Evolutionary conservation across 129 eudicot genomes (phyloP), one percentile per base, ranked within the genome.

Genomic region (Kitagawia praeruptora): DNA sequence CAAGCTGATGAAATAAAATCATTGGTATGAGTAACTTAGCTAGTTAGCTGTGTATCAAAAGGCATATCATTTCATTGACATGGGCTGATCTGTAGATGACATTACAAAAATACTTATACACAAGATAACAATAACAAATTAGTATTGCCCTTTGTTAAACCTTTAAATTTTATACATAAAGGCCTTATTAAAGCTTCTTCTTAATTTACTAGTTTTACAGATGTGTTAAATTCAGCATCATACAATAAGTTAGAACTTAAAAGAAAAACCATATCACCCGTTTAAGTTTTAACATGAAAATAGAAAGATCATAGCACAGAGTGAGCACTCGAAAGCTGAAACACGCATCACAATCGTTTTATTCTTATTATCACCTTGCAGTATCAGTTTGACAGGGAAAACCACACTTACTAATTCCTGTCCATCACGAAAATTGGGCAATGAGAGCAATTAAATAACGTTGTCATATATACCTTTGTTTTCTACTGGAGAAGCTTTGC

Each of bases 381-480:
- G 31, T 21, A 15, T 75, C 5, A n/a, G 34, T 54, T 54, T 58
- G 67, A 58, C 67, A 58, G 10, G 67, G 34, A 21, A n/a, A 58
- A 58, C 27, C 42, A 15, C n/a, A n/a, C 48, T 47, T 25, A 66
- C 72, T 66, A 12, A 27, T 12, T 13, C 3, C 23, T 66, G 72
- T 13, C 19, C 38, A 64, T 28, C 40, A 27, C 13, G 40, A 64
- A 21, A 8, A 61, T 27, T 48, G 34, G 8, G 47, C 27, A 69
- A 42, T 19, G 31, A 71, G 49, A 63, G 46, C 34, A 61, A 70
- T 6, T 56, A 10, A 9, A 67, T 39, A 44, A 45, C 37, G 37
- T 34, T 34, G 37, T 1, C 37, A 47, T 63, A 70, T 80, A 83
- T 75, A 93, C 98, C 98, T 89, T 86, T 86, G 82, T 81, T 81